Conservation (phyloP, 139 green algal species). For the Chlamydomonas eustigma region DNA sequence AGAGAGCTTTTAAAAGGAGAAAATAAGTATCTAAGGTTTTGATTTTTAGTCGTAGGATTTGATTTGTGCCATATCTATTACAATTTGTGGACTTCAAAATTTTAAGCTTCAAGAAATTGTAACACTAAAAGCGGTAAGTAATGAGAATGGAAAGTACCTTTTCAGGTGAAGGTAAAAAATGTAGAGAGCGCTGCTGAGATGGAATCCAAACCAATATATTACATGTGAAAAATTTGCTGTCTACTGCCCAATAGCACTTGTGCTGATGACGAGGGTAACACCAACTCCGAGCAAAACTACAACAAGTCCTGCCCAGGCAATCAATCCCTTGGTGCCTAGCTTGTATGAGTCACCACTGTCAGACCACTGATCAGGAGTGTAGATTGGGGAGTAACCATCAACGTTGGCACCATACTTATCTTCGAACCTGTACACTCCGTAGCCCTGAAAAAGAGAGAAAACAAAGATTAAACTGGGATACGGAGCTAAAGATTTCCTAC, state of each 20-base stretch:
- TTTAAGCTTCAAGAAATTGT: no score
- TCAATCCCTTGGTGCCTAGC: conserved; percentile 85
- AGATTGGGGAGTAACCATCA: conserved; percentile 95
- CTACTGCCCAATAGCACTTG: conserved; percentile 53
- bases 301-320: conserved; percentile 79
- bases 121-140: no score
- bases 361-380: conserved; percentile 90
- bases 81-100: no score
- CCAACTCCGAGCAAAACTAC: conserved; percentile 66
- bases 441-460: conserved; percentile 53
- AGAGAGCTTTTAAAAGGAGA: conserved; percentile 17
- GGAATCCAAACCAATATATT: no score
- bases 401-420: conserved; percentile 95
- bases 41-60: no score
- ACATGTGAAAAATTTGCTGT: no score
- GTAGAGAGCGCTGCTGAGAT: no score
- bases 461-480: neutral
- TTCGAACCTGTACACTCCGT: conserved; percentile 83
- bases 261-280: conserved; percentile 83
- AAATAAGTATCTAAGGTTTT: no score
- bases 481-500: no score
- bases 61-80: no score
- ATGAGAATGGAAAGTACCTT: no score
- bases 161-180: no score
- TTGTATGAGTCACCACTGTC: conserved; percentile 77